Evolutionary conservation across 305 asterid species (phyloP).

Genomic region (Fraxinus floribunda): DNA sequence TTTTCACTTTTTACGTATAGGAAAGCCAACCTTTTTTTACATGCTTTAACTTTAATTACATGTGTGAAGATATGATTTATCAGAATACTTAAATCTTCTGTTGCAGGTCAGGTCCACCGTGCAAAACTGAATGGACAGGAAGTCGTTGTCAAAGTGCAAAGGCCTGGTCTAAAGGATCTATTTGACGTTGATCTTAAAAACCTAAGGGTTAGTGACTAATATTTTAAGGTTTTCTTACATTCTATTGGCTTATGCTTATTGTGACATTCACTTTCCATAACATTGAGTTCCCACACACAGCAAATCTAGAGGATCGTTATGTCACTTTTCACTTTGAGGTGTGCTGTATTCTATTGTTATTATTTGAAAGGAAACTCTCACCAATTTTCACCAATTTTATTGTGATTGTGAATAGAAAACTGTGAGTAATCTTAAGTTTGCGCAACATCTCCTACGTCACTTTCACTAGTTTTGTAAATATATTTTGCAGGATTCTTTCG

Average conservation of each 20-base stretch:
- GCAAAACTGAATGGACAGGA: constrained; percentile 68
- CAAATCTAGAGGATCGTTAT: not conserved
- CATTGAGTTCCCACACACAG: not conserved
- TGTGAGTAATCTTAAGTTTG: not conserved
- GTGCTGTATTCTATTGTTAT: not conserved
- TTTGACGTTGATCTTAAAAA: constrained; percentile 84
- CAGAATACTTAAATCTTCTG: not conserved
- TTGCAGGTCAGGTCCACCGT: constrained; percentile 89
- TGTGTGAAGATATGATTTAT: not conserved
- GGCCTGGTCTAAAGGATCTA: constrained; percentile 85
- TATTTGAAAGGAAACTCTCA: not conserved
- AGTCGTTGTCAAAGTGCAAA: constrained; percentile 74
- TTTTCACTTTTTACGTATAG: not conserved
- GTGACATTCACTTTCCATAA: not conserved
- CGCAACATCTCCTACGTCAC: not conserved
- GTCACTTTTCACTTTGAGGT: not conserved
- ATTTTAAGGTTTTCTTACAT: not conserved
- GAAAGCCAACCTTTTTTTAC: not conserved
- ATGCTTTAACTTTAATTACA: not conserved
- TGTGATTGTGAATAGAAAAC: not conserved
- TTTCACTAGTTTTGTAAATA: not conserved
- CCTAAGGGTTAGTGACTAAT: constrained; percentile 58
- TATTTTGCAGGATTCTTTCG: not conserved
- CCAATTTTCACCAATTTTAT: not conserved
- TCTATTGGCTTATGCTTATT: not conserved